Conservation (phyloP, 768 basidiomycete species). For the Kwoniella newhampshirensis region DNA sequence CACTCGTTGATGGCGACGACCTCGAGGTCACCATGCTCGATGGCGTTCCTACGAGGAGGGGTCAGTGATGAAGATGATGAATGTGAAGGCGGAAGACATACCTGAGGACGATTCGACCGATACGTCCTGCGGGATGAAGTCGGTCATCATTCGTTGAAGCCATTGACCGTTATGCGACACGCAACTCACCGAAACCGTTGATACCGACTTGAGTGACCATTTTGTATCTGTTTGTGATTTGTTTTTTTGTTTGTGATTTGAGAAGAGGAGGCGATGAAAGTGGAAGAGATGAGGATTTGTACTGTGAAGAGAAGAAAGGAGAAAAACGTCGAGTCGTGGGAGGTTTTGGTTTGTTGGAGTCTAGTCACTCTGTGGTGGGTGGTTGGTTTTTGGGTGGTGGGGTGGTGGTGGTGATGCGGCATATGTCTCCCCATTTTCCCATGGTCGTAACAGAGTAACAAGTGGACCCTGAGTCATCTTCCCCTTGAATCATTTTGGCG, state of each 20-base stretch:
- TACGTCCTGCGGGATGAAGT: conserved; percentile 73
- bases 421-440: too few relatives aligned
- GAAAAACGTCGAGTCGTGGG: background rate
- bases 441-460: too few relatives aligned
- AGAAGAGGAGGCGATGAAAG: conserved; percentile 1
- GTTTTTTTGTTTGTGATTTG: conserved; percentile 7
- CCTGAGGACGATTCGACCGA: conserved; percentile 89
- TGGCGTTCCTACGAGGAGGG: conserved; percentile 70
- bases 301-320: conserved; percentile 17
- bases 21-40: conserved; percentile 70
- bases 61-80: background rate
- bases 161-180: background rate
- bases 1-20: conserved; percentile 94
- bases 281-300: conserved; percentile 1
- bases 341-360: background rate
- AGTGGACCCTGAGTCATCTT: too few relatives aligned
- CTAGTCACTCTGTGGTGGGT: background rate
- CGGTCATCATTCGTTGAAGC: conserved; percentile 4
- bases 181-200: conserved; percentile 71
- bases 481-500: too few relatives aligned
- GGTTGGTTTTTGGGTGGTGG: too few relatives aligned
- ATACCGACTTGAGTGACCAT: conserved; percentile 85
- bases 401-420: too few relatives aligned
- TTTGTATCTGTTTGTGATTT: conserved; percentile 18
- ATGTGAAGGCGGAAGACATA: conserved; percentile 9